Evolutionary conservation across 2,329 filamentous ascomycete genomes (phyloP).

Genomic region (Ramularia endophylla): DNA sequence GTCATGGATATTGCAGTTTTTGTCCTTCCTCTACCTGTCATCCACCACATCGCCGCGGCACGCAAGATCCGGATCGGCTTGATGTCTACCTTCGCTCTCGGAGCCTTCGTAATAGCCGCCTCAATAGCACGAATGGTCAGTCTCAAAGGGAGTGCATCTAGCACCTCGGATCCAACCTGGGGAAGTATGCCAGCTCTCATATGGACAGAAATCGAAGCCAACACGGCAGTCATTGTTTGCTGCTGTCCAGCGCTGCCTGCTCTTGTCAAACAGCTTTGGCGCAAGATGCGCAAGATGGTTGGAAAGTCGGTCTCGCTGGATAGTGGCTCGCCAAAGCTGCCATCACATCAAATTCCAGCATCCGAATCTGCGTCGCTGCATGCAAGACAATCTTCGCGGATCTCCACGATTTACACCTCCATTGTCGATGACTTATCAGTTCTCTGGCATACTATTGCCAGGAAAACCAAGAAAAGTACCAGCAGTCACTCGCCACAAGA

Average conservation of each 20-base stretch:
- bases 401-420: too few relatives aligned
- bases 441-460: too few relatives aligned
- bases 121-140: constrained; percentile 23
- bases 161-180: constrained; percentile 21
- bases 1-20: constrained; percentile 27
- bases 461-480: too few relatives aligned
- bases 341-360: too few relatives aligned
- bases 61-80: constrained; percentile 18
- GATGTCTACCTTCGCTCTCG: constrained; percentile 21
- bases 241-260: constrained; percentile 21
- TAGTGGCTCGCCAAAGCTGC: too few relatives aligned
- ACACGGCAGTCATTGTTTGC: constrained; percentile 23
- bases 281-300: neutral
- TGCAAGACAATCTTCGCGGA: too few relatives aligned
- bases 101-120: constrained; percentile 24
- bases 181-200: constrained; percentile 18
- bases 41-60: constrained; percentile 22
- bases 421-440: too few relatives aligned
- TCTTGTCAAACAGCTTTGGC: constrained; percentile 6
- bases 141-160: constrained; percentile 15
- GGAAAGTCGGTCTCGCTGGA: neutral
- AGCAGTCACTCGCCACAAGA: too few relatives aligned
- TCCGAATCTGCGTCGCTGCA: too few relatives aligned
- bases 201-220: constrained; percentile 25
- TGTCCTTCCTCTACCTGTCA: constrained; percentile 25